A percentile compares a stretch with the other conserved stretches of the same genome.
Evolutionary conservation across 345 rosid species (phyloP).

Genomic region (Capsella bursapastoris): DNA sequence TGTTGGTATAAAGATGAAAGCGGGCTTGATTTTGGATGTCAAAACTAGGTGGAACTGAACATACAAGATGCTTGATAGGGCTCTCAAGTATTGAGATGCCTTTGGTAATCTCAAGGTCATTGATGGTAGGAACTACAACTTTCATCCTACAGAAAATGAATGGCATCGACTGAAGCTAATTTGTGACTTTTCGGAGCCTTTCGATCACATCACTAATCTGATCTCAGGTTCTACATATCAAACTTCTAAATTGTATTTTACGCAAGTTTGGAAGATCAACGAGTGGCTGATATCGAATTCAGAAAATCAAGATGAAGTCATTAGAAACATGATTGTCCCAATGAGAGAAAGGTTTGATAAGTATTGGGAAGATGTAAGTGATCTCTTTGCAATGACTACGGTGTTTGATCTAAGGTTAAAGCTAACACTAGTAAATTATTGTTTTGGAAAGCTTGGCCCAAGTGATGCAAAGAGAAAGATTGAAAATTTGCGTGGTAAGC

Average conservation of each 20-base stretch:
- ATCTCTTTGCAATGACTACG: constrained; percentile 9
- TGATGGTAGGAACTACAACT: not conserved
- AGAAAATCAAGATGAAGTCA: not conserved
- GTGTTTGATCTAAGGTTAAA: not conserved
- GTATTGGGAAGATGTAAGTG: not conserved
- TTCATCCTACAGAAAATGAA: not conserved
- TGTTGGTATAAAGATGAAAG: not conserved
- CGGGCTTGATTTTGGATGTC: not conserved
- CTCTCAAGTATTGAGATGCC: not conserved
- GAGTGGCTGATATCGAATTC: not conserved
- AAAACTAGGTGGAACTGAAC: not conserved
- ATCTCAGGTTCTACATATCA: constrained; percentile 8
- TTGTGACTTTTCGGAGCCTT: not conserved
- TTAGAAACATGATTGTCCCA: not conserved
- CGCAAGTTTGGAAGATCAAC: not conserved
- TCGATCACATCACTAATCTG: not conserved
- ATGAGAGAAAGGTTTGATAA: not conserved
- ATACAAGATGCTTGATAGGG: not conserved
- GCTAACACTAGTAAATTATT: not conserved
- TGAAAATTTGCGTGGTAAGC: too few species aligned
- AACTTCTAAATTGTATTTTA: constrained; percentile 15
- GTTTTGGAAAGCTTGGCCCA: not conserved
- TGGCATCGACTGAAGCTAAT: not conserved
- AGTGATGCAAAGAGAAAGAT: not conserved
- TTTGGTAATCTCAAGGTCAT: not conserved